Percentiles rank a stretch among this genome's conserved stretches.
Conservation (phyloP, 2,329 filamentous ascomycete species). For the Aspergillus ustus region DNA sequence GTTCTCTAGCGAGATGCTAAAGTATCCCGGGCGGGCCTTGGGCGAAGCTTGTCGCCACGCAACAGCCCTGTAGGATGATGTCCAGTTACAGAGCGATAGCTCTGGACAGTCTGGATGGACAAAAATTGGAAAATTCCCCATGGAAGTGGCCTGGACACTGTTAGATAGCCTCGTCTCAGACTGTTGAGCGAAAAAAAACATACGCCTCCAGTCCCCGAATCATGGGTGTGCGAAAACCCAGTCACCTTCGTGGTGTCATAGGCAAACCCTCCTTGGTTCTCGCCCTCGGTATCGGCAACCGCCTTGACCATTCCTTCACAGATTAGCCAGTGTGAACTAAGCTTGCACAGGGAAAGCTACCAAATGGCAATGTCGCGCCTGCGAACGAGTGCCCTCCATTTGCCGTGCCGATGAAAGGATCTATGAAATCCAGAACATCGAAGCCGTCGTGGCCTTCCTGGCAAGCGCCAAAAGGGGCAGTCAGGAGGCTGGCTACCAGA, state of each 20-base stretch:
- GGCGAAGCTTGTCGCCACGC: conserved; percentile 57
- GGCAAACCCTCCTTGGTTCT: conserved; percentile 63
- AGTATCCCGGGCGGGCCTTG: conserved; percentile 67
- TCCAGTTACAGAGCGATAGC: conserved; percentile 65
- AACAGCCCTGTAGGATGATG: conserved; percentile 56
- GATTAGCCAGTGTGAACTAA: conserved; percentile 13
- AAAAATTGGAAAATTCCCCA: conserved; percentile 74
- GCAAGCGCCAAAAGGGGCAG: not conserved
- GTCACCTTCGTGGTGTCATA: conserved; percentile 55
- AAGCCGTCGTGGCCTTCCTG: conserved; percentile 14
- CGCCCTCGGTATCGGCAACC: conserved; percentile 58
- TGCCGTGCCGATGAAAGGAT: conserved; percentile 61
- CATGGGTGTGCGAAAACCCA: conserved; percentile 60
- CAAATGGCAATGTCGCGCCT: conserved; percentile 60
- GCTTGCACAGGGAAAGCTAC: conserved; percentile 30
- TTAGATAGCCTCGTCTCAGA: too few relatives aligned
- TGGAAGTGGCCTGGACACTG: conserved; percentile 50
- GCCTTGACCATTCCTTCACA: conserved; percentile 58
- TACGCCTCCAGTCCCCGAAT: conserved; percentile 56
- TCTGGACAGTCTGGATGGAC: conserved; percentile 66
- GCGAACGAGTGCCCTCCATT: conserved; percentile 63
- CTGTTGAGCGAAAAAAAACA: conserved; percentile 16
- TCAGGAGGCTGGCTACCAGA: not conserved
- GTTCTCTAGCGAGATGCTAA: conserved; percentile 63
- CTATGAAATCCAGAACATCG: conserved; percentile 48